Percentiles rank a stretch among this genome's conserved stretches.
These are phyloP conservation scores for Gymnopilus junonius DNA, from an alignment of 768 basidiomycete species.

Conservation along the genomic window DNA sequence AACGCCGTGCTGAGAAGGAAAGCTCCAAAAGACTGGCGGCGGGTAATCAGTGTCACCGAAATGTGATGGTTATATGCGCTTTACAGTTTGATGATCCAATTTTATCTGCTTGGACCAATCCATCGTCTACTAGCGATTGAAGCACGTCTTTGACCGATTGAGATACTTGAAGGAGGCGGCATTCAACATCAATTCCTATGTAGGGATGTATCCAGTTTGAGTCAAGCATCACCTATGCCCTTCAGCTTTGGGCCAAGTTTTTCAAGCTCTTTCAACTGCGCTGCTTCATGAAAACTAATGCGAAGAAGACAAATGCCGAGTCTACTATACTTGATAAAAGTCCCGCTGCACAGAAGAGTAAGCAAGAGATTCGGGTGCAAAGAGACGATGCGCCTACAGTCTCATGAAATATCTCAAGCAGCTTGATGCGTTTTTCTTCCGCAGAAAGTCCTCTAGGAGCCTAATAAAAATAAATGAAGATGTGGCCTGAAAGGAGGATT, in stretches of 20 bases:
- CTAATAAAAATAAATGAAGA: slow-evolving; percentile 32
- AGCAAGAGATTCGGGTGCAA: neutral
- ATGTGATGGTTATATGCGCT: slow-evolving; percentile 29
- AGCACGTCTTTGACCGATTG: slow-evolving; percentile 93
- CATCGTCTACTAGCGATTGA: slow-evolving; percentile 86
- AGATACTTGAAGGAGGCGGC: slow-evolving; percentile 54
- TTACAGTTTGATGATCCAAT: slow-evolving; percentile 94
- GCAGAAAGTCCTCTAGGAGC: slow-evolving; percentile 84
- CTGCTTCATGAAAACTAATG: neutral
- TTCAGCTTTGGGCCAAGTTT: slow-evolving; percentile 88
- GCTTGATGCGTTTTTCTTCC: slow-evolving; percentile 88
- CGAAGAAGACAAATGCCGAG: neutral
- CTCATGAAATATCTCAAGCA: slow-evolving; percentile 94
- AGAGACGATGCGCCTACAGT: slow-evolving; percentile 49
- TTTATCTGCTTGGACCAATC: slow-evolving; percentile 86
- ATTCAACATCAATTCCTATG: neutral
- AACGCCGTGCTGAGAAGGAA: slow-evolving; percentile 86
- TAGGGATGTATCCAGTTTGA: neutral
- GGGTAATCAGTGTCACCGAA: slow-evolving; percentile 28
- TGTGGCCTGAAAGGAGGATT: neutral
- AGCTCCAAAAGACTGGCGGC: slow-evolving; percentile 88
- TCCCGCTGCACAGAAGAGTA: slow-evolving; percentile 18
- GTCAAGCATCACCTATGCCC: slow-evolving; percentile 69
- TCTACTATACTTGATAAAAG: slow-evolving; percentile 28
- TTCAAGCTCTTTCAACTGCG: slow-evolving; percentile 88